Evolutionary conservation across 441 rosid species (phyloP).

Genomic region (Bruguiera hainesii): DNA sequence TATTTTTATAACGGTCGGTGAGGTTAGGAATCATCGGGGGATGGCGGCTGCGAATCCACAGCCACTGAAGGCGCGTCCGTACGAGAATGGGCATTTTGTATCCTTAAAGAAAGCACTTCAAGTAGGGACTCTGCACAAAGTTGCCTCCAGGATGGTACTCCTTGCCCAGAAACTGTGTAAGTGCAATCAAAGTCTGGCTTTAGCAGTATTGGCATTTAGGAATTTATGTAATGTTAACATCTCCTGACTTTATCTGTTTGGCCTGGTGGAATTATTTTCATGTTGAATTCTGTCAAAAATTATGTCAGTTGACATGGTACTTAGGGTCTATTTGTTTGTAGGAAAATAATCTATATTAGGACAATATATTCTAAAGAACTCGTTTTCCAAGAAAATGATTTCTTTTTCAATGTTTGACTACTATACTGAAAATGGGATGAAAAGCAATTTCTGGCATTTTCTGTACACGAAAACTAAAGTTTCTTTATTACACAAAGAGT

Average conservation of each 20-base stretch:
- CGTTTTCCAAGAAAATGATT: too few relatives aligned
- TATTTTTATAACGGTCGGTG: conserved; percentile 9
- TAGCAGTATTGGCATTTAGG: conserved; percentile 11
- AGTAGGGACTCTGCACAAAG: conserved; percentile 46
- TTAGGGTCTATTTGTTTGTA: too few relatives aligned
- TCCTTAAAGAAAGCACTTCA: conserved; percentile 49
- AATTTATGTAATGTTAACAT: conserved; percentile 14
- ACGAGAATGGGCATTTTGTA: conserved; percentile 72
- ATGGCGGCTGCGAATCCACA: conserved; percentile 63
- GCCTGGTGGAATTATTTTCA: background rate
- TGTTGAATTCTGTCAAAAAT: background rate
- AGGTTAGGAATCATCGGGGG: conserved; percentile 7
- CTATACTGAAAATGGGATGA: too few relatives aligned
- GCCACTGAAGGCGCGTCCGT: conserved; percentile 49
- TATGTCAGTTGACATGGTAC: too few relatives aligned
- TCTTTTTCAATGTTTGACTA: too few relatives aligned
- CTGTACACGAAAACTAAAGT: too few relatives aligned
- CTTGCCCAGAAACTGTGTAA: conserved; percentile 60
- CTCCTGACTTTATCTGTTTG: background rate
- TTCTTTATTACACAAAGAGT: too few relatives aligned
- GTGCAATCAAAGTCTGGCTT: conserved; percentile 23
- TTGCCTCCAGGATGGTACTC: conserved; percentile 42
- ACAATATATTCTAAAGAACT: too few relatives aligned
- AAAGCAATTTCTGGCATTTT: too few relatives aligned
- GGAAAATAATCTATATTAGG: too few relatives aligned